Evolutionary conservation across 106 monocot species (phyloP), one percentile per base, ranked within the genome.

Genomic region (Dendrobium chrysotoxum): DNA sequence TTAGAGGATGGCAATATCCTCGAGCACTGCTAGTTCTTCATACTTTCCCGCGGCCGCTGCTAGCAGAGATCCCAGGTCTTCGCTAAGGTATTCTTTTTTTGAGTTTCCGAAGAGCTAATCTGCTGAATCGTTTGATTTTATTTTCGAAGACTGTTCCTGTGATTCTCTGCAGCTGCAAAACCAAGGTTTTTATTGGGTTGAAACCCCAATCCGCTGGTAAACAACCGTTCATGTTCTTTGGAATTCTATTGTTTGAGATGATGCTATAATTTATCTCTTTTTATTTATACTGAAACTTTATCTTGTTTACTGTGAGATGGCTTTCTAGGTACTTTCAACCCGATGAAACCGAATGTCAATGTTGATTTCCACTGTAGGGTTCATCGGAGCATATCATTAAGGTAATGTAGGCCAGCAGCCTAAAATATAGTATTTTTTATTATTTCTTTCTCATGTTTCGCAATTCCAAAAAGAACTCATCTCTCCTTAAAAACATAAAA

Each of bases 121-220:
- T 74, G 6, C 4, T 40, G 7, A 39, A 18, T 20, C 21, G 8
- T 74, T 41, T 31, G 18, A 16, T 74, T 41, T 74, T 39, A 28
- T 40, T 74, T 31, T 74, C 20, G 5, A 40, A 40, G 40, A 15
- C 20, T 31, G 40, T 5, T 40, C 40, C 40, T 74, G 28, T 41
- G 41, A 74, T 41, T 40, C 16, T 20, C 35, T 21, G 74, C 74
- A 74, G 74, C 21, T 74, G 74, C 74, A 39, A 39, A 74, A 40
- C 40, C 20, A 41, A 74, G 74, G 21, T 40, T 74, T 74, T 39
- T 74, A 41, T 20, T 74, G 41, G 74, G 9, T 74, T 74, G 40
- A 74, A 74, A 41, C 21, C 40, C 41, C 74, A 41, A 74, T 20
- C 74, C 5, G 74, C 40, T 18, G 74, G 74, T 74, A 74, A 74